phyloP scores from a whole-genome alignment of 1,139 yeast species.

The Yarrowia galli region DNA sequence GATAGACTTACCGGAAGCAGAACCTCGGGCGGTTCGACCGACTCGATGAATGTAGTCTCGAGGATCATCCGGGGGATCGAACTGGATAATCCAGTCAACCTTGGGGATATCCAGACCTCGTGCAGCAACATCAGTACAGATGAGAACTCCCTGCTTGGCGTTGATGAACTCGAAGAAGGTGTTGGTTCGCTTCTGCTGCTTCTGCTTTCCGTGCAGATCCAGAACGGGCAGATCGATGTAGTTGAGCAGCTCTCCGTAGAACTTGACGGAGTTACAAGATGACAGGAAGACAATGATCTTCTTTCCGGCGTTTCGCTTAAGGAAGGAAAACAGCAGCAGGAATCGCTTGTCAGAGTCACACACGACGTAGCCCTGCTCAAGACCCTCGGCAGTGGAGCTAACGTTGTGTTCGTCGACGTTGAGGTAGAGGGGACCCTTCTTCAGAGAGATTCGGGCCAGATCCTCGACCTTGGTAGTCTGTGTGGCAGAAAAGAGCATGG shows the following conservation, averaged over 20 bases:
- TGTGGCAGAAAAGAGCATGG: constrained; percentile 97
- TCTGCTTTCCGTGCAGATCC: constrained; percentile 96
- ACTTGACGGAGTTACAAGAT: constrained; percentile 95
- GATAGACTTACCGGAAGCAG: constrained; percentile 89
- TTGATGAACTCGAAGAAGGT: constrained; percentile 98
- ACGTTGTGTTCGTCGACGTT: constrained; percentile 85
- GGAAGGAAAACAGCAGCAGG: constrained; percentile 84
- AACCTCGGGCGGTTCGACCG: constrained; percentile 97
- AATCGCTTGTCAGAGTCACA: constrained; percentile 97
- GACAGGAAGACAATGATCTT: constrained; percentile 94
- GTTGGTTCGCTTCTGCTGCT: constrained; percentile 96
- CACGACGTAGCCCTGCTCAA: constrained; percentile 97
- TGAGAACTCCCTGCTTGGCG: constrained; percentile 89
- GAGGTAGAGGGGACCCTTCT: constrained; percentile 94
- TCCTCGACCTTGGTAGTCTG: constrained; percentile 99
- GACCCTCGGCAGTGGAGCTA: constrained; percentile 91
- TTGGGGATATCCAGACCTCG: constrained; percentile 97
- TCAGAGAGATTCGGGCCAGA: constrained; percentile 91
- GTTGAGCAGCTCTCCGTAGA: constrained; percentile 91
- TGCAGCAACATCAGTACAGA: constrained; percentile 98
- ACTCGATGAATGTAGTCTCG: constrained; percentile 97
- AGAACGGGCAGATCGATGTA: constrained; percentile 96
- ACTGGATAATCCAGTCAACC: constrained; percentile 97
- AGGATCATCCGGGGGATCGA: constrained; percentile 99
- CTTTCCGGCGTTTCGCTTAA: constrained; percentile 83